phyloP scores from a whole-genome alignment of 805 yeast species.

The Starmerella apicola region DNA sequence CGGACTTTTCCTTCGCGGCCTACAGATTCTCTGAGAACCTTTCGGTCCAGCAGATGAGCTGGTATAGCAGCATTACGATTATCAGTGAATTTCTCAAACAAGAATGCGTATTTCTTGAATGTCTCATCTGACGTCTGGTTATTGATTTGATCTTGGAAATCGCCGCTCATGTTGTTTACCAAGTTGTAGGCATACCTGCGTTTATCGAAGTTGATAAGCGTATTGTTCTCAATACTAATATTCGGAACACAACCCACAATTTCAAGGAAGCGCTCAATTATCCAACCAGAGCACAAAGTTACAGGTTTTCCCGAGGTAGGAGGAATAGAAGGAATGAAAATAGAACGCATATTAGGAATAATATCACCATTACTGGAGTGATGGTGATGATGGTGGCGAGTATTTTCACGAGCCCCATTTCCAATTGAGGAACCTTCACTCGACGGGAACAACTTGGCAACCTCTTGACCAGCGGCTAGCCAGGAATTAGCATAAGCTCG shows the following conservation, averaged over 20 bases:
- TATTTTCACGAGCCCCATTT: not conserved
- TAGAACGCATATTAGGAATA: slow-evolving; percentile 14
- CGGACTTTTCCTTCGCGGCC: slow-evolving; percentile 32
- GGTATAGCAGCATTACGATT: slow-evolving; percentile 2
- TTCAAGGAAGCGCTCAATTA: slow-evolving; percentile 65
- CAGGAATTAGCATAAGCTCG: slow-evolving; percentile 57
- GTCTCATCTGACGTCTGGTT: slow-evolving; percentile 4
- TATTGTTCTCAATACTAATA: slow-evolving; percentile 51
- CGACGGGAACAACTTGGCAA: slow-evolving; percentile 17
- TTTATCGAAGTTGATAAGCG: slow-evolving; percentile 75
- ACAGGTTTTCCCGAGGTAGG: slow-evolving; percentile 30
- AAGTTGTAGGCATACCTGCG: slow-evolving; percentile 55
- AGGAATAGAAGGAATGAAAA: slow-evolving; percentile 24
- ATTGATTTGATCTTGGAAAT: slow-evolving; percentile 12
- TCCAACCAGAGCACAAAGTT: slow-evolving; percentile 88
- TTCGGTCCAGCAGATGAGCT: slow-evolving; percentile 21
- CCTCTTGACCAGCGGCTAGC: slow-evolving; percentile 44
- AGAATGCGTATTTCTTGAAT: slow-evolving; percentile 4
- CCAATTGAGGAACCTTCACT: not conserved
- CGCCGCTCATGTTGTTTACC: slow-evolving; percentile 36
- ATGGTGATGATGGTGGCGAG: not conserved
- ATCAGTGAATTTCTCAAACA: slow-evolving; percentile 7
- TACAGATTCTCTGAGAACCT: slow-evolving; percentile 31
- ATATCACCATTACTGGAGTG: slow-evolving; percentile 2
- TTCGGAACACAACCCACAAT: slow-evolving; percentile 68